Evolutionary conservation across 1,284 basidiomycete species (phyloP).

Genomic region (Rhodotorula sp.): DNA sequence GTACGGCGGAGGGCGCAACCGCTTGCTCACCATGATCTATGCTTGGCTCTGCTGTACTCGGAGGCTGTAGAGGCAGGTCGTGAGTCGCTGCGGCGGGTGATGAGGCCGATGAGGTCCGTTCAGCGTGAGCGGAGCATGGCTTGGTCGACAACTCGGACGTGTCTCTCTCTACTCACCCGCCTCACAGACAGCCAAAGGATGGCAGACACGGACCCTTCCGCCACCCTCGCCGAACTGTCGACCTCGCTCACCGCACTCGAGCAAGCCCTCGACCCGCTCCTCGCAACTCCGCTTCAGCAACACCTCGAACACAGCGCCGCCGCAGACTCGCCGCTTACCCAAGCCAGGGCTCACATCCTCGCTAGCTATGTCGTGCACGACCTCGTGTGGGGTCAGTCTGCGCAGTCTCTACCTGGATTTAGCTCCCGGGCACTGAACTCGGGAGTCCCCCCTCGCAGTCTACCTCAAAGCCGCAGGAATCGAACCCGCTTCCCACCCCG

Average conservation of each 20-base stretch:
- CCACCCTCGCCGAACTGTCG: constrained; percentile 20
- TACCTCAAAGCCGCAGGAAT: constrained; percentile 73
- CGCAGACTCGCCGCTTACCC: constrained; percentile 63
- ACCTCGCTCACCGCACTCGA: constrained; percentile 18
- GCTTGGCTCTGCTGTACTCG: background rate
- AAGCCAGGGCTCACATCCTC: constrained; percentile 71
- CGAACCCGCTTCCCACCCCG: constrained; percentile 71
- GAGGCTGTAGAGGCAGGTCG: too few species aligned
- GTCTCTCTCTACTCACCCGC: background rate
- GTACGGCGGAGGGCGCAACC: fast-evolving
- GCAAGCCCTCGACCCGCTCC: constrained; percentile 24
- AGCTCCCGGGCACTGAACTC: background rate
- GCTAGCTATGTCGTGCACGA: constrained; percentile 77
- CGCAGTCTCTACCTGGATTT: background rate
- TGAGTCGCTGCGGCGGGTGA: too few species aligned
- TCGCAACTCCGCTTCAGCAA: constrained; percentile 23
- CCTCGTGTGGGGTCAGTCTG: constrained; percentile 70
- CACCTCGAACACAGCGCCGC: background rate
- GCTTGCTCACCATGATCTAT: background rate
- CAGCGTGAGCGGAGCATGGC: background rate
- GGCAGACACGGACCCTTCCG: constrained; percentile 14
- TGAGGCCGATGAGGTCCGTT: too few species aligned
- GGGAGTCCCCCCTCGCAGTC: constrained; percentile 53
- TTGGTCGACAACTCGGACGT: too few species aligned
- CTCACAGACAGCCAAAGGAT: background rate